Evolutionary conservation across 352 stramenopile genomes (phyloP), one percentile per base, ranked within the genome.

Genomic region (Pythium apleroticum): DNA sequence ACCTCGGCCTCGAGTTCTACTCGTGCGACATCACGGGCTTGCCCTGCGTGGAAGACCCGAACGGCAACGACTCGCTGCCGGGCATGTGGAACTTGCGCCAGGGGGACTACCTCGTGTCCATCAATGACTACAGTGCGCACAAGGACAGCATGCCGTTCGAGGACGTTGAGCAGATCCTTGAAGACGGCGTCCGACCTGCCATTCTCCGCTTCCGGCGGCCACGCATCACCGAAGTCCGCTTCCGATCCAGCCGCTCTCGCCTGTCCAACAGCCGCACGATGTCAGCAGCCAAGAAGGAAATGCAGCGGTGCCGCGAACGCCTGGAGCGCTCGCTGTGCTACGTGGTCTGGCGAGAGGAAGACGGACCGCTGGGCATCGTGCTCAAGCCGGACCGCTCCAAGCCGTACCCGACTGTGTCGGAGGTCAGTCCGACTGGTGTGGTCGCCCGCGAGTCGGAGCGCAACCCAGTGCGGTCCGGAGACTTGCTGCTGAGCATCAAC

Each of bases 401-500:
- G 68, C 76, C 78, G 17, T 89, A 88, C 57, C 80, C 82, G 15
- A 72, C 78, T 19, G 76, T 91, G 14, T 73, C 71, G 28, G 72
- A 77, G 41, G 71, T 77, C 20, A 71, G 67, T 19, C 65, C 66
- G 12, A 64, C 59, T 17, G 75, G 69, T 2, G 57, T 80, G 14
- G 63, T 82, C 11, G 67, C 60, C 4, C 57, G 59, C 7, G 66
- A 79, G 53, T 66, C 71, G 3, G 39, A 57, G 15, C 65, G 60
- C 8, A 80, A 73, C 55, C 61, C 60, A 20, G 70, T 79, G 49
- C 73, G 68, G 7, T 69, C 77, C 14, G 80, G 78, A 14, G 82
- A 91, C 63, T 62, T 83, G 52, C 63, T 91, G 46, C 66, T 91
- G 28, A 88, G 77, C n/a, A 86, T 91, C 62, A 91, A 89, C 55